Evolutionary conservation across 257 asterid species (phyloP).

Genomic region (Orobanche coerulescens): DNA sequence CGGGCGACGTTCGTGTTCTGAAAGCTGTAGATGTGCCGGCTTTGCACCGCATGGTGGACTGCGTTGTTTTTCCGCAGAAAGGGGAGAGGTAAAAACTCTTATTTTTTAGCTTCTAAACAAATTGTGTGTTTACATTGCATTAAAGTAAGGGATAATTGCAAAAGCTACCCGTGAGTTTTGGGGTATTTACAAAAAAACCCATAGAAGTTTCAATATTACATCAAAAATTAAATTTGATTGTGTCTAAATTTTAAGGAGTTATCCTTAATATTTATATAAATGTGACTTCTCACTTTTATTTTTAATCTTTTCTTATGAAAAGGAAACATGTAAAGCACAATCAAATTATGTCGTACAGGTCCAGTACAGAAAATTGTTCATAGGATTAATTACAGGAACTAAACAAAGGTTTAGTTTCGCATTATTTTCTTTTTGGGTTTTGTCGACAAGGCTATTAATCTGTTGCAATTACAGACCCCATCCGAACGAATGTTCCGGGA

Average conservation of each 20-base stretch:
- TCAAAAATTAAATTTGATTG: too few species aligned
- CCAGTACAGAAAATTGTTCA: too few species aligned
- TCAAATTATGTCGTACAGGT: too few species aligned
- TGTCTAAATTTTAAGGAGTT: too few species aligned
- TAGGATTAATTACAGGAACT: too few species aligned
- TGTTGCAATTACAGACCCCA: constrained; percentile 56
- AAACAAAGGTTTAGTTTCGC: too few species aligned
- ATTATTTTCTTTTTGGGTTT: not conserved
- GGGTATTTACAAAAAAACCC: not conserved
- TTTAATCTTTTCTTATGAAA: too few species aligned
- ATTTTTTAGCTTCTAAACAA: not conserved
- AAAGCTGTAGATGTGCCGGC: constrained; percentile 48
- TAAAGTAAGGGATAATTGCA: not conserved
- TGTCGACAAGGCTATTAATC: not conserved
- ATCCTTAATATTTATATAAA: too few species aligned
- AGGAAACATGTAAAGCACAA: too few species aligned
- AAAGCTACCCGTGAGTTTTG: not conserved
- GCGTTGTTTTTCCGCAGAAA: constrained; percentile 73
- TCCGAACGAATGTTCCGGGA: constrained; percentile 97
- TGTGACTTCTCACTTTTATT: too few species aligned
- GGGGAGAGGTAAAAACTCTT: constrained; percentile 54
- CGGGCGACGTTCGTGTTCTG: constrained; percentile 86
- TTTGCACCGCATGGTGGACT: constrained; percentile 83
- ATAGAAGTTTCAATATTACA: too few species aligned
- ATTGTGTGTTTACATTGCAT: not conserved